phyloP scores from a whole-genome alignment of 2,329 filamentous ascomycete species.

The Fusarium sp. region DNA sequence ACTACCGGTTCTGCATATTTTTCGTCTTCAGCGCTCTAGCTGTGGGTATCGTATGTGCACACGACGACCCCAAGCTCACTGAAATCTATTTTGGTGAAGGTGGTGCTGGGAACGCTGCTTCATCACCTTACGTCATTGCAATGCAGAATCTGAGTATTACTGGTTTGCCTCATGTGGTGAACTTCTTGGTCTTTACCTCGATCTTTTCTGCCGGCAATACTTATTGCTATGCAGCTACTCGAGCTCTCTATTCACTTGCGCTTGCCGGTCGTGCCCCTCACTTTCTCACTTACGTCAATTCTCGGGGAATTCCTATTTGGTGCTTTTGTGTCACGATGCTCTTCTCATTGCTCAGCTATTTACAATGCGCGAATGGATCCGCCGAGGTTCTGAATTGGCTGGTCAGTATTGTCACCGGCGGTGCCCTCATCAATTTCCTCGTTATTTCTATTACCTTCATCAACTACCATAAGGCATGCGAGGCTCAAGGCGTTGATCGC shows the following conservation, averaged over 20 bases:
- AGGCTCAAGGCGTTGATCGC: conserved; percentile 65
- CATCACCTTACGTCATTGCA: conserved; percentile 56
- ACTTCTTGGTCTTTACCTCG: conserved; percentile 61
- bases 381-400: conserved; percentile 66
- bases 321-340: conserved; percentile 66
- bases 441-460: conserved; percentile 62
- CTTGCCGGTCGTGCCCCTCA: conserved; percentile 61
- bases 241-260: conserved; percentile 65
- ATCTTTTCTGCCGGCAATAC: conserved; percentile 45
- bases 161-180: conserved; percentile 68
- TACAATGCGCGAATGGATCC: conserved; percentile 63
- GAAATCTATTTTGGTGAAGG: conserved; percentile 62
- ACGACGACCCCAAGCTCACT: conserved; percentile 69
- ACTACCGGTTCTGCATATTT: conserved; percentile 59
- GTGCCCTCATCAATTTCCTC: conserved; percentile 71
- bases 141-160: conserved; percentile 66
- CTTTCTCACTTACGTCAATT: conserved; percentile 69
- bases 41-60: conserved; percentile 68
- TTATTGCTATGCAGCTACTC: conserved; percentile 60
- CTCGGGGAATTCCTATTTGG: conserved; percentile 71
- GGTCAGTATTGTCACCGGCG: conserved; percentile 67
- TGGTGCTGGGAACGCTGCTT: conserved; percentile 60
- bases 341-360: conserved; percentile 65
- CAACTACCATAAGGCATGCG: conserved; percentile 64
- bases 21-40: conserved; percentile 61